Percentiles rank a stretch among this genome's conserved stretches.
Evolutionary conservation across 345 rosid genomes (phyloP).

Genomic region (Iberis pinnata): DNA sequence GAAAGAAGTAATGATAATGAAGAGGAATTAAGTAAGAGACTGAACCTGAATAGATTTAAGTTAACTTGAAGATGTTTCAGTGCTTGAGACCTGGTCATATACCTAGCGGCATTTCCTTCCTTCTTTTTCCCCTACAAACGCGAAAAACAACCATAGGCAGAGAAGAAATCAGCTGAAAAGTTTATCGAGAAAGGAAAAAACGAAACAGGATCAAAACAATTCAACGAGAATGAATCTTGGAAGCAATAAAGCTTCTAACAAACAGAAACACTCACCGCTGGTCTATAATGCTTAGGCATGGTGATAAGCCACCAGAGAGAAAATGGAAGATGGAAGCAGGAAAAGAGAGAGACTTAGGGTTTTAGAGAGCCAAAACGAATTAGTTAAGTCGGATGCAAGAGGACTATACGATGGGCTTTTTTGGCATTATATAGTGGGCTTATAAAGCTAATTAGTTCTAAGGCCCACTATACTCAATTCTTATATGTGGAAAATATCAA

Average conservation of each 20-base stretch:
- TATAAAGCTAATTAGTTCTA: too few species aligned
- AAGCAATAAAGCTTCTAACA: background rate
- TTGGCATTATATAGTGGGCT: too few species aligned
- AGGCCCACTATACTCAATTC: too few species aligned
- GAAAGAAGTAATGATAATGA: background rate
- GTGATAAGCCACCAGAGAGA: slow-evolving; percentile 25
- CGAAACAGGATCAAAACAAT: background rate
- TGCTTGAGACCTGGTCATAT: slow-evolving; percentile 83
- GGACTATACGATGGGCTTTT: too few species aligned
- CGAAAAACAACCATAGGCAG: background rate
- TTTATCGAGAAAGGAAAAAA: background rate
- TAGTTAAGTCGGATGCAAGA: too few species aligned
- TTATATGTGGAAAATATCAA: too few species aligned
- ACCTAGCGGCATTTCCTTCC: slow-evolving; percentile 90
- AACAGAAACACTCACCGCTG: slow-evolving; percentile 49
- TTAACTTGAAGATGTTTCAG: slow-evolving; percentile 72
- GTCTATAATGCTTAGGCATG: slow-evolving; percentile 87
- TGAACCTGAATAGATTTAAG: slow-evolving; percentile 68
- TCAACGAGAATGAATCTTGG: background rate
- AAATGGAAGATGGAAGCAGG: background rate
- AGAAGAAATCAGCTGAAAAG: background rate
- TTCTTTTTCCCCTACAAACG: slow-evolving; percentile 78
- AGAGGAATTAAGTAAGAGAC: background rate
- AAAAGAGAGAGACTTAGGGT: slow-evolving; percentile 29
- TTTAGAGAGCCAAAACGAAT: too few species aligned